A percentile compares a stretch with the other conserved stretches of the same genome.
Evolutionary conservation across 2,329 filamentous ascomycete species (phyloP).

Genomic region (Metarhizium rileyi): DNA sequence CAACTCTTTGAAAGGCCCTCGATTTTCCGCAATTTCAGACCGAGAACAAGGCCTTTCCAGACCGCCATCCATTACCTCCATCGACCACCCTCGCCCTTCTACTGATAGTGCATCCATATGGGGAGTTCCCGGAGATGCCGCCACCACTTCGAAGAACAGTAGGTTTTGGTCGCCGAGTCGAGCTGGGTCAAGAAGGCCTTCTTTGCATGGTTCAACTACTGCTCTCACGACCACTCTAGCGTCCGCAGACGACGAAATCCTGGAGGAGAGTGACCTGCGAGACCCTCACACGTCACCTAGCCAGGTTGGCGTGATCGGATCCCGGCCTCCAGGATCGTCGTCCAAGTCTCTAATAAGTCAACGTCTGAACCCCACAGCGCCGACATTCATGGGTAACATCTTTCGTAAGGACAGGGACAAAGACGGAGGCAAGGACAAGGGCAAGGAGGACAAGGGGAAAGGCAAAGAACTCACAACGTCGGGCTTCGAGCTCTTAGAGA

Average conservation of each 20-base stretch:
- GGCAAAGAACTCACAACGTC: conserved; percentile 26
- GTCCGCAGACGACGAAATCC: conserved; percentile 54
- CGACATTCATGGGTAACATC: conserved; percentile 72
- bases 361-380: conserved; percentile 78
- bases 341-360: conserved; percentile 37
- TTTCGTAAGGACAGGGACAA: conserved; percentile 34
- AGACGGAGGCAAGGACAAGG: conserved; percentile 26
- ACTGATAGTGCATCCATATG: conserved; percentile 71
- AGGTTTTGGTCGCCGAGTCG: conserved; percentile 56
- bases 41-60: conserved; percentile 51
- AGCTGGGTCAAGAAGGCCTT: conserved; percentile 70
- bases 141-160: conserved; percentile 41
- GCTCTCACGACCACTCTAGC: conserved; percentile 50
- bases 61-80: conserved; percentile 59
- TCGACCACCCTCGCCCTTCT: conserved; percentile 65
- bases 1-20: conserved; percentile 42
- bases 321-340: conserved; percentile 44
- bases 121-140: conserved; percentile 42
- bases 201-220: conserved; percentile 66
- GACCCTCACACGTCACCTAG: conserved; percentile 44
- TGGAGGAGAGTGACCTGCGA: conserved; percentile 46
- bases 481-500: conserved; percentile 26
- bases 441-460: conserved; percentile 28
- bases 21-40: conserved; percentile 39
- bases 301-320: conserved; percentile 68